A percentile compares a stretch with the other conserved stretches of the same genome.
phyloP scores from a whole-genome alignment of 305 asterid species.

The Solanum hybrid region DNA sequence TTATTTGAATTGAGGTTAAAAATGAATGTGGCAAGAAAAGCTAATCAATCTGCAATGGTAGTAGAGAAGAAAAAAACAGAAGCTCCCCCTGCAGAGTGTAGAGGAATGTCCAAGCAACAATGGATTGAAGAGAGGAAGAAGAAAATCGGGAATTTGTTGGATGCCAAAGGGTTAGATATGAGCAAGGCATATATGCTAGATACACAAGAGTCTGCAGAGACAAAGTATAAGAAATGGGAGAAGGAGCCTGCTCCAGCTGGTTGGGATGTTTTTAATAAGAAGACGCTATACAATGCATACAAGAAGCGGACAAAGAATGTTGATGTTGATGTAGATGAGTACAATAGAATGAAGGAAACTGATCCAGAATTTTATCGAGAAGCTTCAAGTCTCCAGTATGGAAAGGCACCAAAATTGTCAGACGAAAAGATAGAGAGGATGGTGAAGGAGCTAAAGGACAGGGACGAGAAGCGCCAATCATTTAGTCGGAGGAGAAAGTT shows the following conservation, averaged over 20 bases:
- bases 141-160: slow-evolving; percentile 76
- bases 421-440: slow-evolving; percentile 69
- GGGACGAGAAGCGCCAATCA: slow-evolving; percentile 59
- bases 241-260: slow-evolving; percentile 90
- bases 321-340: slow-evolving; percentile 52
- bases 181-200: slow-evolving; percentile 82
- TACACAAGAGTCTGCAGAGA: slow-evolving; percentile 66
- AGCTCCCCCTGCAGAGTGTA: slow-evolving; percentile 47
- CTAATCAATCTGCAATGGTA: slow-evolving; percentile 82
- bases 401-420: slow-evolving; percentile 57
- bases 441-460: slow-evolving; percentile 75
- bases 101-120: slow-evolving; percentile 87
- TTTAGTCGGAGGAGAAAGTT: slow-evolving; percentile 70
- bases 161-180: slow-evolving; percentile 86
- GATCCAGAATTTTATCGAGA: slow-evolving; percentile 44
- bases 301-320: slow-evolving; percentile 67
- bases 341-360: slow-evolving; percentile 53
- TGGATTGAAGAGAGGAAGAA: slow-evolving; percentile 92
- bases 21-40: slow-evolving; percentile 83
- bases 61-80: slow-evolving; percentile 71
- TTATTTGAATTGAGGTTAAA: slow-evolving; percentile 66
- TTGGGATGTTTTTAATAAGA: slow-evolving; percentile 92
- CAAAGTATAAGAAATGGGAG: slow-evolving; percentile 87
- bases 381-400: slow-evolving; percentile 92
- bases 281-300: slow-evolving; percentile 66